Evolutionary conservation across 495 filamentous ascomycete species (phyloP).

Genomic region (Aspergillus incahuasiensis): DNA sequence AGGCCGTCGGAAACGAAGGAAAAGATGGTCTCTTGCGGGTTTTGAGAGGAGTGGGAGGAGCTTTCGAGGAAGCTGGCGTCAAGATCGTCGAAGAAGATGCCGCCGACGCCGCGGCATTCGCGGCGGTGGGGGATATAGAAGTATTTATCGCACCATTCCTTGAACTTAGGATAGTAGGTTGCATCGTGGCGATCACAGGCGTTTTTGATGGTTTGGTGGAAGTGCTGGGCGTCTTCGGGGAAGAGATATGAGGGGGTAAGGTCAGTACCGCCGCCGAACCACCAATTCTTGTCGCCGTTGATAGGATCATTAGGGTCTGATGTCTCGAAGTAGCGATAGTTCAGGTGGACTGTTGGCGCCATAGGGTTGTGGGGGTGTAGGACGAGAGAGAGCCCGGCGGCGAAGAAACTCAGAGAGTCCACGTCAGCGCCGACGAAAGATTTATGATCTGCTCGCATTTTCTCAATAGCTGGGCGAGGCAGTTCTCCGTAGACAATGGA

Average conservation of each 20-base stretch:
- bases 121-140: conserved; percentile 88
- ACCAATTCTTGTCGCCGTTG: conserved; percentile 79
- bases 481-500: conserved; percentile 92
- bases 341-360: conserved; percentile 95
- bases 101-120: conserved; percentile 86
- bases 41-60: conserved; percentile 51
- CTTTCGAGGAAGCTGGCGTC: conserved; percentile 58
- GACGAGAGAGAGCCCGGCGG: conserved; percentile 86
- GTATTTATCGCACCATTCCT: conserved; percentile 98
- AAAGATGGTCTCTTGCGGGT: conserved; percentile 87
- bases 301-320: conserved; percentile 52
- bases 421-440: conserved; percentile 68
- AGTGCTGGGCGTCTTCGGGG: conserved; percentile 94
- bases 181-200: conserved; percentile 92
- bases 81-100: conserved; percentile 98
- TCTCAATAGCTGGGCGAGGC: conserved; percentile 78
- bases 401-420: conserved; percentile 87
- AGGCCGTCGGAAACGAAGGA: conserved; percentile 84
- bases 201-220: conserved; percentile 89
- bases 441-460: conserved; percentile 96
- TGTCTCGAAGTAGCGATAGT: conserved; percentile 99
- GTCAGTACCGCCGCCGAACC: conserved; percentile 96
- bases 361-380: conserved; percentile 92
- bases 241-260: conserved; percentile 92
- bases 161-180: conserved; percentile 90